Base-by-base conservation (phyloP, 2,329 filamentous ascomycete species). In the Neofusicoccum kwambonambiense region DNA sequence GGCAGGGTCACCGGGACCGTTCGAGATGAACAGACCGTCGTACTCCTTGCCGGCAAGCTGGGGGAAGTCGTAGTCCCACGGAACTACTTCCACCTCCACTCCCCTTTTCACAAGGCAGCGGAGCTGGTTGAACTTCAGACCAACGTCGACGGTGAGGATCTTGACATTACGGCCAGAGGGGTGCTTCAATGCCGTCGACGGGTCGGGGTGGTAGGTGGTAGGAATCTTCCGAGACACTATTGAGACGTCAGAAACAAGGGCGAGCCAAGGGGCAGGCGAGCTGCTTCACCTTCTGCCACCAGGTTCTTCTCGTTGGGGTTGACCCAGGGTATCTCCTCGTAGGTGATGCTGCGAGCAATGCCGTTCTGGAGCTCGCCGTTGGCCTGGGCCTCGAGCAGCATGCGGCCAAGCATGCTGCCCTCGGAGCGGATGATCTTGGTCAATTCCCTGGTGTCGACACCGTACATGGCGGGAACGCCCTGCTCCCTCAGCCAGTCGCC, bases 81-180 rank as follows among this genome's bases (percentile, higher is more conserved):
- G 95, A 68, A 95, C 93, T 64, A 97, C 92, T 69, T 97, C 82
- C 57, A 98, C 93, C 77, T 99, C 95, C 64, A 98, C 90, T 64
- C 95, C 95, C 71, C 95, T 89, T 73, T 88, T 89, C 66, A 99
- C 84, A 73, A 99, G 89, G 81, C 95, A 99, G 70, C 95, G 87
- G 72, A 99, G 85, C 82, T 99, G 95, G 82, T 98, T 99, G 82
- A 92, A 97, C 81, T 99, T 99, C 84, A 98, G 89, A 77, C 95
- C 95, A 71, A 99, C 94, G 81, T 99, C 95, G 71, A 99, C 87
- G 76, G 93, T 97, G 58, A 98, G 84, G 67, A 99, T 89, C 75
- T 93, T 91, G 66, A 98, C 85, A 57, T 89, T 85, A 71, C 93
- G 90, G 67, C 94, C 95, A 64, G 92, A 96, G 45, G 93, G 90